phyloP scores from a whole-genome alignment of 192 early-diverging fungal species.

The Funneliformis geosporum region DNA sequence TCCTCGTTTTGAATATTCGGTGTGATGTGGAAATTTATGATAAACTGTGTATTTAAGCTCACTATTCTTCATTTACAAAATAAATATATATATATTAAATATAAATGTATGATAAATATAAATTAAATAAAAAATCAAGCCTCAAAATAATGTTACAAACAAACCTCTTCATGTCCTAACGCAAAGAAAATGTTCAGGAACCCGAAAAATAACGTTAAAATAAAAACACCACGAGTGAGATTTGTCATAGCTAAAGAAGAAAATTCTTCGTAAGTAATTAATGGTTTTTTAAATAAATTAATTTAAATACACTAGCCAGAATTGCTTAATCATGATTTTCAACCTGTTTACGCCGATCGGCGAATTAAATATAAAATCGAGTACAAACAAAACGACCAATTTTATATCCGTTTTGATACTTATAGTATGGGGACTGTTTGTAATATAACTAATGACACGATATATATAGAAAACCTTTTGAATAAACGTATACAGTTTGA shows the following conservation, averaged over 20 bases:
- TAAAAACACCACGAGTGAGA: neutral
- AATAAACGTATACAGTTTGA: constrained; percentile 49
- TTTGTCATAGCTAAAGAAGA: neutral
- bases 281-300: no score
- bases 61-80: neutral
- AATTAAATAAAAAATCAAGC: neutral
- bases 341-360: no score
- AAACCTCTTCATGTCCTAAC: neutral
- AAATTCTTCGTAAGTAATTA: no score
- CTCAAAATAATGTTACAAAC: neutral
- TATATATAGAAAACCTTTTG: neutral
- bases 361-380: no score
- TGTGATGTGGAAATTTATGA: constrained; percentile 21
- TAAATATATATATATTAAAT: neutral
- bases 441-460: neutral
- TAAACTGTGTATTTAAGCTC: constrained; percentile 19
- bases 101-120: neutral
- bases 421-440: neutral
- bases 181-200: neutral
- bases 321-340: no score
- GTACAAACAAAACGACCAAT: no score
- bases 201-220: neutral
- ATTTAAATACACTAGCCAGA: no score
- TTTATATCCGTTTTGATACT: neutral
- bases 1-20: constrained; percentile 27